Evolutionary conservation across 192 early-diverging fungal genomes (phyloP), one percentile per base, ranked within the genome.

Genomic region (Backusella circina): DNA sequence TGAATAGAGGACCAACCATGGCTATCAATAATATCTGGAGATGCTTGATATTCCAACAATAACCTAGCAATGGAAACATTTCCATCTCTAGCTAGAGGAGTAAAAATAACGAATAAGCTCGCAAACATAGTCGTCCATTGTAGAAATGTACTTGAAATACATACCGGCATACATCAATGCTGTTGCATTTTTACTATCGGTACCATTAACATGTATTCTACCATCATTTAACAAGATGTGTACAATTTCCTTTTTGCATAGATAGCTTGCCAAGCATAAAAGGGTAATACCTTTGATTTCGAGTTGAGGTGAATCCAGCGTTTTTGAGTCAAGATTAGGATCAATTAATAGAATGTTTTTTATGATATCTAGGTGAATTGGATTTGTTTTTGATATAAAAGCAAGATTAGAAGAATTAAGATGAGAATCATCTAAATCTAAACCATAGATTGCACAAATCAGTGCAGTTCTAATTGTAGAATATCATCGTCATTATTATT

Each of bases 101-200:
- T 7, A 12, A 8, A 21, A 13, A 21, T 10, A 38, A 36, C 1
- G n/a, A 35, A 36, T 15, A 68, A 28, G 15, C 33, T 33, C 13
- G 18, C 18, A 68, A 21, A 68, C 3, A 28, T 38, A 38, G 9
- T 13, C 18, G 23, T n/a, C 9, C 3, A 2, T 47, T 18, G 12
- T 16, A 39, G 10, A 67, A 9, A 9, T 26, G 30, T 65, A 65
- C 38, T 3, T n/a, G 21, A 21, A 36, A 18, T 28, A 74, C 77
- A 79, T 83, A 88, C 88, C 86, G n/a, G 90, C 90, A 81, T 91
- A 91, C 90, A 91, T 91, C 13, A 91, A 61, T 0, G 89, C 88
- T 1, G 90, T 89, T 1, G 90, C 90, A 13, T 88, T 87, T 72
- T 91, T 91, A 44, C 83, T 81, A 37, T 91, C 90, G 0, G 82